Evolutionary conservation across 2,329 filamentous ascomycete species (phyloP).

Genomic region (Hypoxylon sp.): DNA sequence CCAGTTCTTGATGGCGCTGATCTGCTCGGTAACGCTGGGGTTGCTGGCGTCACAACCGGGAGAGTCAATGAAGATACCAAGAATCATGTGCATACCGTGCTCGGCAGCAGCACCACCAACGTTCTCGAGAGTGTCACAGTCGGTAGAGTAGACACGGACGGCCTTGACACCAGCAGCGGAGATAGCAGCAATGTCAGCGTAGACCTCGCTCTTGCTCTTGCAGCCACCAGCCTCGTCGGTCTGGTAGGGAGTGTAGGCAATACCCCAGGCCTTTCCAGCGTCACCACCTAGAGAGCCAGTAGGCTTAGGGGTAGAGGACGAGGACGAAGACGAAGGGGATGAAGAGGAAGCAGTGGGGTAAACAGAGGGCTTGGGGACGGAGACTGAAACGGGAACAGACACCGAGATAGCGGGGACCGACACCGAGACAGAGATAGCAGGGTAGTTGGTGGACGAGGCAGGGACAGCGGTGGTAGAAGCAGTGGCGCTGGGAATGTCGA

Average conservation of each 20-base stretch:
- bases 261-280: slow-evolving; percentile 68
- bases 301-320: slow-evolving; percentile 33
- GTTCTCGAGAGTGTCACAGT: slow-evolving; percentile 82
- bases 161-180: slow-evolving; percentile 71
- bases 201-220: slow-evolving; percentile 69
- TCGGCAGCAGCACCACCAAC: slow-evolving; percentile 74
- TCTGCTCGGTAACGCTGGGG: slow-evolving; percentile 74
- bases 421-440: slow-evolving; percentile 33
- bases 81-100: slow-evolving; percentile 78
- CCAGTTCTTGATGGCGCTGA: slow-evolving; percentile 76
- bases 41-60: slow-evolving; percentile 65
- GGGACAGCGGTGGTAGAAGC: slow-evolving; percentile 41
- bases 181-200: slow-evolving; percentile 68
- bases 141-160: slow-evolving; percentile 88
- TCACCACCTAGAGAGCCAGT: slow-evolving; percentile 50
- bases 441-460: slow-evolving; percentile 29
- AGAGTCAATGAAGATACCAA: slow-evolving; percentile 85
- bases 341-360: slow-evolving; percentile 19
- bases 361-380: slow-evolving; percentile 35
- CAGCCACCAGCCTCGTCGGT: slow-evolving; percentile 62
- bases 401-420: slow-evolving; percentile 36
- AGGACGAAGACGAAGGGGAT: slow-evolving; percentile 37
- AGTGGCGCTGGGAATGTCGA: slow-evolving; percentile 49
- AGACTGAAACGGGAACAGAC: slow-evolving; percentile 11
- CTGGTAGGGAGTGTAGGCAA: slow-evolving; percentile 83